Evolutionary conservation across 257 asterid species (phyloP).

Genomic region (Ocimum tenuiflorum): DNA sequence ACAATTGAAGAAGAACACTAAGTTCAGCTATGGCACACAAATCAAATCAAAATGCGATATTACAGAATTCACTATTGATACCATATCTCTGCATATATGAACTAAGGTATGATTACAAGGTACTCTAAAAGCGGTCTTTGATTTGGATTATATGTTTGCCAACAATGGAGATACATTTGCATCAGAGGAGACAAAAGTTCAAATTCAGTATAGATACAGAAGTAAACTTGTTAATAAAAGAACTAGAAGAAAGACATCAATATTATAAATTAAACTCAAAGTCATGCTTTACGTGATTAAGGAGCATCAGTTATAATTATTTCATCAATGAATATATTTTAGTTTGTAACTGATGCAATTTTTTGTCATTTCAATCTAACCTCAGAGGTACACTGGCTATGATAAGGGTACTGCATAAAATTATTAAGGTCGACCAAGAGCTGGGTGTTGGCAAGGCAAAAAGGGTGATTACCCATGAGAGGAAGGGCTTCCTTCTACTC

Average conservation of each 20-base stretch:
- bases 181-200: not conserved
- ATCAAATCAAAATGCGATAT: conserved; percentile 1
- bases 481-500: not conserved
- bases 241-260: conserved; percentile 2
- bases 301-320: not conserved
- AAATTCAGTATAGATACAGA: conserved; percentile 3
- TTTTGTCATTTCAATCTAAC: not conserved
- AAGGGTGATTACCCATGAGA: not conserved
- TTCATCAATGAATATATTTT: not conserved
- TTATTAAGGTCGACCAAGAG: not conserved
- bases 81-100: not conserved
- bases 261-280: not conserved
- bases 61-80: not conserved
- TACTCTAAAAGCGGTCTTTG: not conserved
- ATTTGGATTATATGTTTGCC: not conserved
- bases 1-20: conserved; percentile 1
- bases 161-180: not conserved
- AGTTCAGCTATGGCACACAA: not conserved
- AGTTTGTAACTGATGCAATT: not conserved
- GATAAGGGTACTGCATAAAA: not conserved
- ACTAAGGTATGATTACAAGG: not conserved
- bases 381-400: not conserved
- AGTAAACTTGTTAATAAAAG: not conserved
- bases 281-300: not conserved
- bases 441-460: not conserved